These are phyloP conservation scores for Oenanthe sinensis DNA, from an alignment of 129 eudicot genomes.

Conservation along the genomic window DNA sequence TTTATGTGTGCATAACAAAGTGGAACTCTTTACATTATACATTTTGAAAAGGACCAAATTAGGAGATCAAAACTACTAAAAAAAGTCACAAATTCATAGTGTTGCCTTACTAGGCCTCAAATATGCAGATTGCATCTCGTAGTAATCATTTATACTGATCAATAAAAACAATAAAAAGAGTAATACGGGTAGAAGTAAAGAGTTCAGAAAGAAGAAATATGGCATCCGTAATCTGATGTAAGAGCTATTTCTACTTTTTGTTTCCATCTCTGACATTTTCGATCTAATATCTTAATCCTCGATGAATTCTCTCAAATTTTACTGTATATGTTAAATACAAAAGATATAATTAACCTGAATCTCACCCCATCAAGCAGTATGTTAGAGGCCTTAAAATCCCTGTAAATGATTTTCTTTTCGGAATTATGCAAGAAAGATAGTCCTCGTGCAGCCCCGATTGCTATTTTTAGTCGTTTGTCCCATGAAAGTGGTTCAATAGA, in stretches of 20 bases:
- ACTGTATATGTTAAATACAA: not conserved
- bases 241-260: not conserved
- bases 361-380: constrained; percentile 87
- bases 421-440: constrained; percentile 70
- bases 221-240: not conserved
- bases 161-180: not conserved
- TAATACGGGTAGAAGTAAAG: not conserved
- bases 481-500: constrained; percentile 57
- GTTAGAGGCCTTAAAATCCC: constrained; percentile 84
- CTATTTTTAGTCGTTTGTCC: constrained; percentile 67
- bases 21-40: too few species aligned
- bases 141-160: not conserved
- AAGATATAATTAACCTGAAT: not conserved
- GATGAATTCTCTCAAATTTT: not conserved
- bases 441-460: constrained; percentile 81
- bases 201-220: not conserved
- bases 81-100: too few species aligned
- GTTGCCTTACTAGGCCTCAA: too few species aligned
- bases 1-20: too few species aligned
- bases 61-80: too few species aligned
- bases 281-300: not conserved
- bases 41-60: too few species aligned
- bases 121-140: not conserved
- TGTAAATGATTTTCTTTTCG: constrained; percentile 57
- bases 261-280: not conserved